phyloP scores from a whole-genome alignment of 139 green algal species.

The Diplosphaera chodatii region DNA sequence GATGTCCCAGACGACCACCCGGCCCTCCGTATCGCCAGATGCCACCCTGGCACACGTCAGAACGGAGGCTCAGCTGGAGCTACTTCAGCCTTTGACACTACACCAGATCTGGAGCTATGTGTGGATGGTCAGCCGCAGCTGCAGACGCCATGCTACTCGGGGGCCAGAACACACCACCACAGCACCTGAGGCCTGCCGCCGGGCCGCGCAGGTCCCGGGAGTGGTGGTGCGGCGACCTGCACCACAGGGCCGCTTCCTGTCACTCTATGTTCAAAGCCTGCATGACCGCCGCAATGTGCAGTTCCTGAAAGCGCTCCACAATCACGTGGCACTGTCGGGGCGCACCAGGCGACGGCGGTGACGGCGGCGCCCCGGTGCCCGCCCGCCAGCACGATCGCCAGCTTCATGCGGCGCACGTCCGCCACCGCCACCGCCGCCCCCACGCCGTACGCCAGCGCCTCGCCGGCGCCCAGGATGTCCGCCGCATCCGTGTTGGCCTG shows the following conservation, averaged over 20 bases:
- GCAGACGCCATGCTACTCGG: neutral
- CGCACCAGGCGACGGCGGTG: conserved; percentile 66
- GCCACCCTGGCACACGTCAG: too few relatives aligned
- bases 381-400: conserved; percentile 49
- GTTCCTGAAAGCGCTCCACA: neutral
- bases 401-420: conserved; percentile 47
- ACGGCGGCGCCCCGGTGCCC: conserved; percentile 48
- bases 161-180: too few relatives aligned
- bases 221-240: neutral
- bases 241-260: too few relatives aligned
- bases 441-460: conserved; percentile 64
- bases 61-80: neutral
- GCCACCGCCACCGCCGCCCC: conserved; percentile 40
- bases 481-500: conserved; percentile 34
- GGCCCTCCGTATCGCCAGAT: conserved; percentile 61
- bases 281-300: too few relatives aligned
- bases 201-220: neutral
- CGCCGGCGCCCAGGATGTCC: conserved; percentile 40
- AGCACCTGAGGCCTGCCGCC: neutral
- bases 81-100: too few relatives aligned
- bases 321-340: too few relatives aligned
- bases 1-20: conserved; percentile 73
- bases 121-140: conserved; percentile 12
- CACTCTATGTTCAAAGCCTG: too few relatives aligned
- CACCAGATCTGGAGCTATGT: conserved; percentile 1